These are phyloP conservation scores for Mycena vitilis DNA, from an alignment of 768 basidiomycete species.

Conservation along the genomic window DNA sequence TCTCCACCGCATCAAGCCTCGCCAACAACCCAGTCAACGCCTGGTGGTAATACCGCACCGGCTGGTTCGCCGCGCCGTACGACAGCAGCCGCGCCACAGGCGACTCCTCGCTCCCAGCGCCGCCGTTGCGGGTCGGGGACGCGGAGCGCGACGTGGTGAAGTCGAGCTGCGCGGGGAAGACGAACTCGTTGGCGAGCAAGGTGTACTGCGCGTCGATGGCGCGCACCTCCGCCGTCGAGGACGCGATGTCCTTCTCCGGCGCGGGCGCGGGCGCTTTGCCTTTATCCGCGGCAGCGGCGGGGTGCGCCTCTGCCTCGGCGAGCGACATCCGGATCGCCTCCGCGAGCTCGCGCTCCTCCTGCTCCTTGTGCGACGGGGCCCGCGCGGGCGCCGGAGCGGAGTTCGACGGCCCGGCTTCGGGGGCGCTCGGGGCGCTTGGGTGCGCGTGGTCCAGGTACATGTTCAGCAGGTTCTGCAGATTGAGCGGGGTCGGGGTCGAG, in stretches of 20 bases:
- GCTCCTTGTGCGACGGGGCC: constrained; percentile 42
- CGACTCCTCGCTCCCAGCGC: constrained; percentile 36
- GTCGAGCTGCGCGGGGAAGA: constrained; percentile 40
- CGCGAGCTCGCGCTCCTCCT: constrained; percentile 54
- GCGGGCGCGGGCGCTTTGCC: constrained; percentile 48
- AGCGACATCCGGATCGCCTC: constrained; percentile 54
- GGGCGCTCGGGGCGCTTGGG: too few relatives aligned
- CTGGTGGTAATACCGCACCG: constrained; percentile 72
- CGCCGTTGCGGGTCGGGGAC: constrained; percentile 45
- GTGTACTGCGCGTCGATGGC: constrained; percentile 55
- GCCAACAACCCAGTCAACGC: constrained; percentile 66
- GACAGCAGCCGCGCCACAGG: constrained; percentile 61
- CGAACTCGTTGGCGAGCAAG: constrained; percentile 51
- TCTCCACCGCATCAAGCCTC: constrained; percentile 70
- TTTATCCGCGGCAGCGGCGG: constrained; percentile 40
- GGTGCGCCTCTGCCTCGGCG: constrained; percentile 19
- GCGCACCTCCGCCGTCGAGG: constrained; percentile 53
- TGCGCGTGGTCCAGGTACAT: constrained; percentile 20
- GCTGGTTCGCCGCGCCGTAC: constrained; percentile 68
- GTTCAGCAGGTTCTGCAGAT: constrained; percentile 29
- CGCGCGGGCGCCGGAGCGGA: too few relatives aligned
- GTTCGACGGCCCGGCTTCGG: too few relatives aligned
- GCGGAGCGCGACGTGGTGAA: constrained; percentile 52
- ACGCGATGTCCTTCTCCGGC: constrained; percentile 44
- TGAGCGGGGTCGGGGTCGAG: not conserved